Evolutionary conservation across 108 stramenopile genomes (phyloP), one percentile per base, ranked within the genome.

Genomic region (Skeletonema marinoi): DNA sequence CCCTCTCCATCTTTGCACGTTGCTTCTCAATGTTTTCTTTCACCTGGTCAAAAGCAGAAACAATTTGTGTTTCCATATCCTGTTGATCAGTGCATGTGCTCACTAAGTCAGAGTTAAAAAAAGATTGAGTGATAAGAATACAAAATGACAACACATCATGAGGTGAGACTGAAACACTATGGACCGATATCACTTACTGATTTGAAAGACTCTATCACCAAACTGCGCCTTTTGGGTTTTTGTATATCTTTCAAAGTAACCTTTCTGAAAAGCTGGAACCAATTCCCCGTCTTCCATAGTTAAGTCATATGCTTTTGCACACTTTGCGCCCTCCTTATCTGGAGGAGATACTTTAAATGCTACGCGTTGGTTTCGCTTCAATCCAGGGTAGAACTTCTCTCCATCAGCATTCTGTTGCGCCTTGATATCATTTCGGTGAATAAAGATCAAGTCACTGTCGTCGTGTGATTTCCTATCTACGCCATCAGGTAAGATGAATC

Each of bases 11-110:
- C 68, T 48, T 62, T 3, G 38, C 75, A 54, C 61, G 58, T 14
- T 62, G 66, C n/a, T 32, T 70, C 32, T 36, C 50, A 58, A 78
- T 70, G 32, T 31, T 38, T 21, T 64, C 44, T 46, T 62, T 70
- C 8, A 38, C 62, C 62, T 44, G 42, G 29, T 78, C 77, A 33
- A 65, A 78, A 12, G 77, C 69, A 39, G 59, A 48, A 21, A 78
- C 77, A 54, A 78, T 70, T 42, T 46, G 69, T 2, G 32, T 70
- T 35, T 78, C 77, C 77, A 78, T 70, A 60, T 78, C 77, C 21
- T 54, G 30, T 50, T 70, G 77, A 64, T 78, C 77, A 35, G 50
- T 54, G 42, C 60, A 60, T 11, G 69, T 60, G 36, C 58, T 41
- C 69, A 78, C 54, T 56, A 46, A 1, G 44, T 3, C 16, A 4